Conservation (phyloP, 352 stramenopile species). For the Globisporangium solare region DNA sequence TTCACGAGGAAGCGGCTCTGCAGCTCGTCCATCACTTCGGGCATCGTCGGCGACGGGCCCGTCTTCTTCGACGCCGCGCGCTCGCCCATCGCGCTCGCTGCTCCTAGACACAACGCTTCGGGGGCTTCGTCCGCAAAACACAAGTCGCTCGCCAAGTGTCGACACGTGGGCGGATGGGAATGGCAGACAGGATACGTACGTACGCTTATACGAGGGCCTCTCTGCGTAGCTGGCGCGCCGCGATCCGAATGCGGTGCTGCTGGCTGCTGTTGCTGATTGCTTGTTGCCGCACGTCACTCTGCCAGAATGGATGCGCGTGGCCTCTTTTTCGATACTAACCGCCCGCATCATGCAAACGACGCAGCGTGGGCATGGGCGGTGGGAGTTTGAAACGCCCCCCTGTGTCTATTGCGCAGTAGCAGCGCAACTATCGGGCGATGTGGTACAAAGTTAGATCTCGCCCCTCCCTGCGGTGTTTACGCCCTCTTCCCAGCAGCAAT, state of each 20-base stretch:
- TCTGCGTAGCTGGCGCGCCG: no score
- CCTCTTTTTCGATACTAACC: background rate
- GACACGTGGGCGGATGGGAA: no score
- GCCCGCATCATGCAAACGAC: background rate
- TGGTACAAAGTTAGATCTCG: background rate
- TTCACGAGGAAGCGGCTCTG: conserved; percentile 96
- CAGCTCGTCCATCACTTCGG: conserved; percentile 95
- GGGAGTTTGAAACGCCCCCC: background rate
- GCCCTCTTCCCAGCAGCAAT: background rate
- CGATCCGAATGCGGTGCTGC: no score
- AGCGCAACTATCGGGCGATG: background rate
- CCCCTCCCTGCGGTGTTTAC: background rate
- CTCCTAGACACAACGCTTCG: no score
- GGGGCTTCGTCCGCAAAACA: no score
- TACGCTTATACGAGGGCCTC: no score
- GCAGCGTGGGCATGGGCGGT: background rate
- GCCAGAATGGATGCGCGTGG: background rate
- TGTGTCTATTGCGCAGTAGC: background rate
- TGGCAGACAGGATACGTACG: no score
- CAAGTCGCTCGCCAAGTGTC: no score
- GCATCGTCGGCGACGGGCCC: conserved; percentile 38
- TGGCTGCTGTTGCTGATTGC: no score
- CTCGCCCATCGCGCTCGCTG: conserved; percentile 10
- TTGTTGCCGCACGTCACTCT: no score
- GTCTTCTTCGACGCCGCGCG: conserved; percentile 13